A percentile compares a stretch with the other conserved stretches of the same genome.
Evolutionary conservation across 192 early-diverging fungal genomes (phyloP).

Genomic region (Neocallimastix lanati): DNA sequence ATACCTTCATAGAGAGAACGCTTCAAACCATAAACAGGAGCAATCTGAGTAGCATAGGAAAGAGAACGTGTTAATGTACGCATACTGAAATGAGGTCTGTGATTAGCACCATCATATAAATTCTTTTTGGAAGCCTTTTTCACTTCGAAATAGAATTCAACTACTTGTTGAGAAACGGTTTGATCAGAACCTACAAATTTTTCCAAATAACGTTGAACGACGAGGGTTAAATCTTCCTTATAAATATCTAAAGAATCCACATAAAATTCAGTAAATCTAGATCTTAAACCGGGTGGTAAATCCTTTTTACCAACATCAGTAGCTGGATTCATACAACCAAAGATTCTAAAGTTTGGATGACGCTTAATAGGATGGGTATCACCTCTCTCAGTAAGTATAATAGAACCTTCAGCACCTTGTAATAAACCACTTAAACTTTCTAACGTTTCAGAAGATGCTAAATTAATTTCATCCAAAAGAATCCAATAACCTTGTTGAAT

Average conservation of each 20-base stretch:
- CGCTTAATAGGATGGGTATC: slow-evolving; percentile 66
- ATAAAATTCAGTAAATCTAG: slow-evolving; percentile 88
- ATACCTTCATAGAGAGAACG: slow-evolving; percentile 84
- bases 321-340: slow-evolving; percentile 98
- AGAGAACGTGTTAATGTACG: slow-evolving; percentile 79
- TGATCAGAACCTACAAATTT: slow-evolving; percentile 28
- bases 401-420: slow-evolving; percentile 56
- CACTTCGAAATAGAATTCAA: slow-evolving; percentile 59
- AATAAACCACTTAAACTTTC: slow-evolving; percentile 79
- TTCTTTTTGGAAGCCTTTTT: slow-evolving; percentile 50
- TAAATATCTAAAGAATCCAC: slow-evolving; percentile 75
- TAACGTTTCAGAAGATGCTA: slow-evolving; percentile 88
- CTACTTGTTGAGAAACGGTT: slow-evolving; percentile 39
- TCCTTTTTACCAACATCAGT: slow-evolving; percentile 96
- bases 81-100: slow-evolving; percentile 77
- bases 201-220: slow-evolving; percentile 59
- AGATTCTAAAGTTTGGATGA: slow-evolving; percentile 84
- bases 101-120: slow-evolving; percentile 75
- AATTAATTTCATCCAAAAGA: slow-evolving; percentile 90
- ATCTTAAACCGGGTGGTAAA: slow-evolving; percentile 74
- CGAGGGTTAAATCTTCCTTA: slow-evolving; percentile 59
- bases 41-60: slow-evolving; percentile 50
- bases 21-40: slow-evolving; percentile 53
- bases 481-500: slow-evolving; percentile 88
- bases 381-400: slow-evolving; percentile 81